Conservation (phyloP, 139 green algal species). For the Haematococcus sp. region DNA sequence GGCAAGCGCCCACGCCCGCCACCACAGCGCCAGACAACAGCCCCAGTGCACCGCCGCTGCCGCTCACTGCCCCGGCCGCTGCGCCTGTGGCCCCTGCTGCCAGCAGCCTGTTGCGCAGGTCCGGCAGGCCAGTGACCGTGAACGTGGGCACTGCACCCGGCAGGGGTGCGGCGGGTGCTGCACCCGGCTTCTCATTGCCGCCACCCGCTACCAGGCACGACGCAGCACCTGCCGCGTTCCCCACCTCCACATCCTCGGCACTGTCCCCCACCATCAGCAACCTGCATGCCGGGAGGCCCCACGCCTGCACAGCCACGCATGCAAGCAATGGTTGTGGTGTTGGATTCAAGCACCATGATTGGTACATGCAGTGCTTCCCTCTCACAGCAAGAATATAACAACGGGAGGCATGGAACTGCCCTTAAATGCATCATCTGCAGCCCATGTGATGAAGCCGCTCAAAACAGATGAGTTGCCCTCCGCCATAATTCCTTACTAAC, state of each 20-base stretch:
- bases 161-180: conserved; percentile 13
- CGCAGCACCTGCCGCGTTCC: conserved; percentile 68
- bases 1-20: neutral
- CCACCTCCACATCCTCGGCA: conserved; percentile 36
- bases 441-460: too few species aligned
- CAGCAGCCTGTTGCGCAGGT: conserved; percentile 45
- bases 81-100: conserved; percentile 23
- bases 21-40: neutral
- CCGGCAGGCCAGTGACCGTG: conserved; percentile 39
- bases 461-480: too few species aligned
- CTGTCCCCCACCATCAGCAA: conserved; percentile 79
- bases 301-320: conserved; percentile 26
- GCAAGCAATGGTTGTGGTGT: neutral
- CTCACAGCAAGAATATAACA: too few species aligned
- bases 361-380: too few species aligned
- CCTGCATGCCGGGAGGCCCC: conserved; percentile 42
- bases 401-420: too few species aligned
- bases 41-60: conserved; percentile 11
- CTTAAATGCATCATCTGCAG: too few species aligned
- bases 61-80: conserved; percentile 12
- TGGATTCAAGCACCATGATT: too few species aligned
- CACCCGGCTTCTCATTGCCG: conserved; percentile 52
- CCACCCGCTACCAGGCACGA: conserved; percentile 63
- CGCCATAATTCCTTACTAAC: neutral
- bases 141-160: conserved; percentile 65